Conservation (phyloP, 371 early-diverging fungal species). For the Mortierella sp. region DNA sequence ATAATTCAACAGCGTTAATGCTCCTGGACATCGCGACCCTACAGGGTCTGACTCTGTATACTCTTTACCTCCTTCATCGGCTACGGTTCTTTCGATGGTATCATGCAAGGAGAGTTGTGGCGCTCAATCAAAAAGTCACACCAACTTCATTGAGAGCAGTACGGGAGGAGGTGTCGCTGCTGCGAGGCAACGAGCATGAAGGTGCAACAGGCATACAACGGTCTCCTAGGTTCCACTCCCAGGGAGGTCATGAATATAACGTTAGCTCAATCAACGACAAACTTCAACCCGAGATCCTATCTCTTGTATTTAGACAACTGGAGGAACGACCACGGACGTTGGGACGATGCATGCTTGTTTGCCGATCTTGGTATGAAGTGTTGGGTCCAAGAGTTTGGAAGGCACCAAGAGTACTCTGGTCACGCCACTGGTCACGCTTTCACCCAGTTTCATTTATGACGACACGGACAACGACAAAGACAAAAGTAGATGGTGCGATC, state of each 20-base stretch:
- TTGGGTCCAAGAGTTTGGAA: conserved; percentile 46
- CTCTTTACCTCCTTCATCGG: conserved; percentile 39
- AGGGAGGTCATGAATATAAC: neutral
- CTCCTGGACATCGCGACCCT: conserved; percentile 33
- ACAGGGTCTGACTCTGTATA: conserved; percentile 45
- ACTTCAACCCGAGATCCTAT: conserved; percentile 38
- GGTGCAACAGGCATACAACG: neutral
- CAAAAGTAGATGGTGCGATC: neutral
- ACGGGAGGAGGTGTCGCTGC: neutral
- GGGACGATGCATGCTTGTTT: conserved; percentile 40
- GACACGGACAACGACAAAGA: neutral
- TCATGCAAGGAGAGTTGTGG: neutral
- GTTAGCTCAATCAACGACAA: conserved; percentile 29
- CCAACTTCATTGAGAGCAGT: neutral
- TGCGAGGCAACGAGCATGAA: neutral
- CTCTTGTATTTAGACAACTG: conserved; percentile 32
- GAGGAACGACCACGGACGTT: conserved; percentile 10
- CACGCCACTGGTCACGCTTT: conserved; percentile 47
- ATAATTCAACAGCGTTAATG: conserved; percentile 10
- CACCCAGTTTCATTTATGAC: conserved; percentile 19
- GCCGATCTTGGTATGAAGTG: conserved; percentile 36
- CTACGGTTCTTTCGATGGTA: conserved; percentile 38
- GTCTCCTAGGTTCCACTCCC: neutral
- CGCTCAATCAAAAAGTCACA: neutral
- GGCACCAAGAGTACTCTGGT: conserved; percentile 50